Evolutionary conservation across 2,329 filamentous ascomycete genomes (phyloP).

Genomic region (Neonectria coccinea): DNA sequence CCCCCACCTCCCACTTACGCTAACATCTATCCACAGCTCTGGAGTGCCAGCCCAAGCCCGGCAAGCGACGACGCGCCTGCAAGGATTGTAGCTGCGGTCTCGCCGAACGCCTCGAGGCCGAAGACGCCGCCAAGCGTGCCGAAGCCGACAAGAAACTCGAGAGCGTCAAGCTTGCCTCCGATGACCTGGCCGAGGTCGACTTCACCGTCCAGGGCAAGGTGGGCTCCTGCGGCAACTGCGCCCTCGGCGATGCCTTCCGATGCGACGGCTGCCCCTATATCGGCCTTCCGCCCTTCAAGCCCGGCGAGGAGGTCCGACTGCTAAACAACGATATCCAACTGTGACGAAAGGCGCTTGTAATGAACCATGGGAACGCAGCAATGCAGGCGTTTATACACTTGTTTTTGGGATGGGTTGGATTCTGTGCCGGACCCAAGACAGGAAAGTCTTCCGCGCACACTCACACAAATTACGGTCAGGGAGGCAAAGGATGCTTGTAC

Average conservation of each 20-base stretch:
- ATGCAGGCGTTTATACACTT: slow-evolving; percentile 43
- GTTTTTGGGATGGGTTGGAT: slow-evolving; percentile 36
- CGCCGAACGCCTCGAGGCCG: slow-evolving; percentile 84
- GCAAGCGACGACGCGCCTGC: slow-evolving; percentile 91
- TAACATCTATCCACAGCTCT: slow-evolving; percentile 64
- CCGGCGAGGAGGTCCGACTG: slow-evolving; percentile 91
- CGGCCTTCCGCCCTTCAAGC: slow-evolving; percentile 94
- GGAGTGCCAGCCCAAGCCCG: slow-evolving; percentile 87
- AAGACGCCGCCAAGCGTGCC: slow-evolving; percentile 80
- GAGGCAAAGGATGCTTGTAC: slow-evolving; percentile 36
- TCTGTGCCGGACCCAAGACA: slow-evolving; percentile 34
- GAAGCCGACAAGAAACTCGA: slow-evolving; percentile 74
- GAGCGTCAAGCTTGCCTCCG: slow-evolving; percentile 76
- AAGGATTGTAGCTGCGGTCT: slow-evolving; percentile 98
- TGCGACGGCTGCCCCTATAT: slow-evolving; percentile 84
- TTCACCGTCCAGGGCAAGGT: slow-evolving; percentile 98
- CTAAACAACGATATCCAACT: slow-evolving; percentile 89
- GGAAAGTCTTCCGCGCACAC: slow-evolving; percentile 31
- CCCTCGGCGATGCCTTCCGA: slow-evolving; percentile 89
- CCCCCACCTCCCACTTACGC: neutral
- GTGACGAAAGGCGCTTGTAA: slow-evolving; percentile 53
- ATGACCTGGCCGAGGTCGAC: slow-evolving; percentile 88
- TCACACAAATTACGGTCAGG: slow-evolving; percentile 26
- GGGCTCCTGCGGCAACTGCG: slow-evolving; percentile 93
- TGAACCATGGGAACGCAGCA: slow-evolving; percentile 35